Percentiles rank a stretch among this genome's conserved stretches.
Conservation (phyloP, 371 early-diverging fungal genomes). For the Mucor plumbeus region DNA sequence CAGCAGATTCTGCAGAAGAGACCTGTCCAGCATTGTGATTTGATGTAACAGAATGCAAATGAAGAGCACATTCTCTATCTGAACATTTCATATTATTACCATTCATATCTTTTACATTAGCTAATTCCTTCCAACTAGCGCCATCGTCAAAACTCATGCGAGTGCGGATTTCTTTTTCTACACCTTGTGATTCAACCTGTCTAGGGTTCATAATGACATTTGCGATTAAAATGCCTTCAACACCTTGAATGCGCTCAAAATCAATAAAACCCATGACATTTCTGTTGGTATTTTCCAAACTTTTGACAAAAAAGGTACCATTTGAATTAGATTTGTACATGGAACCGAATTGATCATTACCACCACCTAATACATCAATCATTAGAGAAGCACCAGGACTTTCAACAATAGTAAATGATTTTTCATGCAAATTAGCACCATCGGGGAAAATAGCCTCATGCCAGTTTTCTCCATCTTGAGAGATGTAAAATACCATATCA, state of each 20-base stretch:
- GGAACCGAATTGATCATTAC: conserved; percentile 61
- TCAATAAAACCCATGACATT: conserved; percentile 80
- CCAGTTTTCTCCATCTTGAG: conserved; percentile 69
- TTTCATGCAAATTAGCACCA: conserved; percentile 44
- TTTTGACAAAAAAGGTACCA: conserved; percentile 84
- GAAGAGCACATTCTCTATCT: conserved; percentile 74
- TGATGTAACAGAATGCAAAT: conserved; percentile 86
- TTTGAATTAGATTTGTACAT: conserved; percentile 89
- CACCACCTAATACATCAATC: conserved; percentile 64
- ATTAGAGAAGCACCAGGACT: conserved; percentile 64
- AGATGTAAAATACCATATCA: conserved; percentile 63
- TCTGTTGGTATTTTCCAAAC: conserved; percentile 82
- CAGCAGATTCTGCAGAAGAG: conserved; percentile 75
- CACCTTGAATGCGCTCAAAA: conserved; percentile 85
- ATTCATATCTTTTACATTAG: conserved; percentile 39
- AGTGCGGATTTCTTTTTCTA: conserved; percentile 69
- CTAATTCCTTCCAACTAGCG: conserved; percentile 71
- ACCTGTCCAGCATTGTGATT: conserved; percentile 68
- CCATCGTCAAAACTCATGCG: conserved; percentile 93
- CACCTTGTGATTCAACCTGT: conserved; percentile 49
- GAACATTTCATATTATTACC: conserved; percentile 44
- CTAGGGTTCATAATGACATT: conserved; percentile 82
- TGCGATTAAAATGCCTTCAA: conserved; percentile 84
- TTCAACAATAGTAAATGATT: conserved; percentile 82
- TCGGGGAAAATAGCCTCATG: conserved; percentile 66